Base-by-base conservation (phyloP, 225 moss, liverwort and hornwort genomes). In the Thuidium tamariscinum region DNA sequence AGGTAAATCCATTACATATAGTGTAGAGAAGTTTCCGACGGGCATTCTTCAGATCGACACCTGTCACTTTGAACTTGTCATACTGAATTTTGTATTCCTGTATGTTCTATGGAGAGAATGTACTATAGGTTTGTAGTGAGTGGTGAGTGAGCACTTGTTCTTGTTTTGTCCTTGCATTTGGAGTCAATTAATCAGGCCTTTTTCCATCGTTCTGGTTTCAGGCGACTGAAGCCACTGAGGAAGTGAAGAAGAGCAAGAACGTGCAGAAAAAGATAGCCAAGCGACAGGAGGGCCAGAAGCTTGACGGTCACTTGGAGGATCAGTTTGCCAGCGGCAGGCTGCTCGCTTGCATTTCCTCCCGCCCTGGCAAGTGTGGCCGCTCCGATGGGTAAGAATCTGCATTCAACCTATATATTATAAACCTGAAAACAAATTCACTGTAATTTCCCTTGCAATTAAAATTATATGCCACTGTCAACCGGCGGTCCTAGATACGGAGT, bases 331-430 rank as follows among this genome's bases (percentile, higher is more conserved):
- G 97, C 41, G 96, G 96, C 73, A 93, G 97, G 82, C 90, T 92
- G 79, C 87, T 92, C 32, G 92, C 92, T 73, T 92, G 92, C 89
- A 92, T 92, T 72, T 86, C 96, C 15, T 97, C 97, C 55, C 92
- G 97, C 72, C 97, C 96, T 83, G 96, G 97, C 57, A 96, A 97
- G 85, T 97, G 97, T 87, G 97, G 97, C 76, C 97, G 96, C 52
- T 90, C 92, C 11, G 95, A 95, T 48, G 95, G 94, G 95, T 95
- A 90, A 48, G 63, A 54, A 41, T 39, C 84, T 69, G 17, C 27
- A 48, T 34, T 48, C 36, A 44, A 46, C 46, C 14, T 39, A 10
- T 15, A 13, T 16, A 72, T 17, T 22, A 4, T 39, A 3, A n/a
- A n/a, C n/a, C 30, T 23, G 19, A 29, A 25, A 41, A 21, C 27